phyloP scores from a whole-genome alignment of 371 early-diverging fungal genomes.

The Mucor mucedo region DNA sequence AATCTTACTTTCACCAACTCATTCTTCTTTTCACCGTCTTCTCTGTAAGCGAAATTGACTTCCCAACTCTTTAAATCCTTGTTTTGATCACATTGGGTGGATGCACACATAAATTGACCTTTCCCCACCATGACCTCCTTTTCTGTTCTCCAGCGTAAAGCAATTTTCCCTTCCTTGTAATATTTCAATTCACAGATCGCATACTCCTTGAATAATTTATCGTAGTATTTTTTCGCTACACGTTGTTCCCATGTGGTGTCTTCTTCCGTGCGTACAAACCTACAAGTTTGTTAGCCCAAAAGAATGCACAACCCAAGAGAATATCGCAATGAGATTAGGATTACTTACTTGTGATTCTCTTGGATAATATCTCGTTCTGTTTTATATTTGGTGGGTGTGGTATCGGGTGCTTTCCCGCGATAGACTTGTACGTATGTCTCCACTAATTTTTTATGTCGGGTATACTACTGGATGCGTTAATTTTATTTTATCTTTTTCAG shows the following conservation, averaged over 20 bases:
- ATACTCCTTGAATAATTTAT: slow-evolving; percentile 85
- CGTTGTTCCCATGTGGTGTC: slow-evolving; percentile 76
- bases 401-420: slow-evolving; percentile 26
- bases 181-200: slow-evolving; percentile 77
- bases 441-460: slow-evolving; percentile 63
- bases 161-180: slow-evolving; percentile 80
- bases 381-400: slow-evolving; percentile 47
- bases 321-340: neutral
- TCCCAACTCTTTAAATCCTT: slow-evolving; percentile 77
- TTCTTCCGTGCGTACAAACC: slow-evolving; percentile 34
- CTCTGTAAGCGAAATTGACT: slow-evolving; percentile 83
- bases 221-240: slow-evolving; percentile 86
- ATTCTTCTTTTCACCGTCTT: slow-evolving; percentile 72
- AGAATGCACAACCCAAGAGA: neutral
- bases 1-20: slow-evolving; percentile 84
- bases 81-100: slow-evolving; percentile 56
- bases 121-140: slow-evolving; percentile 79
- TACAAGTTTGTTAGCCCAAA: neutral
- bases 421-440: slow-evolving; percentile 47
- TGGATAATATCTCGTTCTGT: slow-evolving; percentile 66
- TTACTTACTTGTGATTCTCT: slow-evolving; percentile 34
- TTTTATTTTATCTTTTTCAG: neutral
- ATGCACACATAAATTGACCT: slow-evolving; percentile 78
- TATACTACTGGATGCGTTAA: slow-evolving; percentile 30
- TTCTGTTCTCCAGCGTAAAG: slow-evolving; percentile 84